These are phyloP conservation scores for Zelopaecilomyces penicillatus DNA, from an alignment of 2,329 filamentous ascomycete species.

Conservation along the genomic window DNA sequence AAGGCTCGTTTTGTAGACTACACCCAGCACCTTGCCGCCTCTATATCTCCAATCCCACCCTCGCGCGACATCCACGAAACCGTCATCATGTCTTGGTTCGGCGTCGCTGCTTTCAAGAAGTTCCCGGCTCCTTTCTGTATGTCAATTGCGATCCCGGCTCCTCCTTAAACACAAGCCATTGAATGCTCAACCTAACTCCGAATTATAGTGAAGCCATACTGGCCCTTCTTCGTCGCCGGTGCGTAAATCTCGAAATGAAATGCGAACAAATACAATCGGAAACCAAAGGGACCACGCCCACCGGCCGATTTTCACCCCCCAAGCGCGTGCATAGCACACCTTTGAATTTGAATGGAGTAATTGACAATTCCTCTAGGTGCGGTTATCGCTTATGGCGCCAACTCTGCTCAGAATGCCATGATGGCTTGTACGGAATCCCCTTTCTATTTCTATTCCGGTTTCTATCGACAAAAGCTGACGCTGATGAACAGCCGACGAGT, in stretches of 20 bases:
- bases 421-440: slow-evolving; percentile 55
- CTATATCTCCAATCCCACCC: slow-evolving; percentile 27
- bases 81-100: slow-evolving; percentile 67
- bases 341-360: slow-evolving; percentile 4
- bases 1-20: slow-evolving; percentile 32
- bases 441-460: neutral
- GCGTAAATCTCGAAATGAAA: slow-evolving; percentile 36
- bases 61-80: slow-evolving; percentile 29
- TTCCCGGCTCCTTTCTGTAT: slow-evolving; percentile 70
- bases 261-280: neutral
- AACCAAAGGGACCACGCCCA: neutral
- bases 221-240: slow-evolving; percentile 92
- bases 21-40: slow-evolving; percentile 19
- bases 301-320: too few relatives aligned
- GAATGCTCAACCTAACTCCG: slow-evolving; percentile 19
- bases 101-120: slow-evolving; percentile 61
- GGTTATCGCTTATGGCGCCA: slow-evolving; percentile 86
- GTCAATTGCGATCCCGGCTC: slow-evolving; percentile 35
- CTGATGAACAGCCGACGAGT: slow-evolving; percentile 66
- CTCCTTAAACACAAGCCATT: slow-evolving; percentile 9
- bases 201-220: slow-evolving; percentile 72
- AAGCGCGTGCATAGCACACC: too few relatives aligned
- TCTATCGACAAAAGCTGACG: slow-evolving; percentile 14
- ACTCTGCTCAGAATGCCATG: slow-evolving; percentile 69
- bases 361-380: slow-evolving; percentile 48